phyloP scores from a whole-genome alignment of 768 basidiomycete genomes.

The Hygrocybe coccinea region DNA sequence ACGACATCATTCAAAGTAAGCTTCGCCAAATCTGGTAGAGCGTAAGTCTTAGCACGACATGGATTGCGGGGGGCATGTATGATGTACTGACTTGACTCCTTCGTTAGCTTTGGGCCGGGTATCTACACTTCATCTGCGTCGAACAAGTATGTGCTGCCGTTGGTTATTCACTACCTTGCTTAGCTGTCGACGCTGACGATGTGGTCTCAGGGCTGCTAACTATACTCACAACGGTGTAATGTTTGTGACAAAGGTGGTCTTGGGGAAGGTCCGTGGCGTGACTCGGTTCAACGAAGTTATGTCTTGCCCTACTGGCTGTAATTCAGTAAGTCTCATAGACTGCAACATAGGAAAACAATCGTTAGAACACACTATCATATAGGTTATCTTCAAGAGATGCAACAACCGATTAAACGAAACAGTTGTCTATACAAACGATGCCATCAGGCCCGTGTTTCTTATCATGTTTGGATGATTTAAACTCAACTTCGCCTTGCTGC shows the following conservation, averaged over 20 bases:
- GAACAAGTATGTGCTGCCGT: constrained; percentile 23
- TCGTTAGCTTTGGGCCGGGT: constrained; percentile 23
- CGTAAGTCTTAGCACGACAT: constrained; percentile 16
- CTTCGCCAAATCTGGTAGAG: constrained; percentile 25
- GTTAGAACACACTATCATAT: not conserved
- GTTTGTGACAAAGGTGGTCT: constrained; percentile 28
- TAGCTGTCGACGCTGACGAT: not conserved
- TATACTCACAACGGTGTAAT: constrained; percentile 23
- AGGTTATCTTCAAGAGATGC: constrained; percentile 8
- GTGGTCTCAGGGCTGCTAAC: constrained; percentile 20
- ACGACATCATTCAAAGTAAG: constrained; percentile 31
- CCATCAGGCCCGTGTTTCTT: constrained; percentile 31
- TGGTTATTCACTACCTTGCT: not conserved
- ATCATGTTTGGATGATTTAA: constrained; percentile 21
- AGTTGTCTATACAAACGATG: constrained; percentile 29
- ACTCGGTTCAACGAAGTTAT: constrained; percentile 18
- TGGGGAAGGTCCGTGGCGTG: constrained; percentile 23
- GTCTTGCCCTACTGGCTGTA: constrained; percentile 20
- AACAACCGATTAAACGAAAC: constrained; percentile 25
- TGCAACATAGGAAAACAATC: not conserved
- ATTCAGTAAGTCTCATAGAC: constrained; percentile 23
- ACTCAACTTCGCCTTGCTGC: too few relatives aligned
- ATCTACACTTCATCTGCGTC: constrained; percentile 17
- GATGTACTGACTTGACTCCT: constrained; percentile 6
- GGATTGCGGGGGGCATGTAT: not conserved